Evolutionary conservation across 192 early-diverging fungal species (phyloP), one percentile per base, ranked within the genome.

Genomic region (Spizellomyces sp.): DNA sequence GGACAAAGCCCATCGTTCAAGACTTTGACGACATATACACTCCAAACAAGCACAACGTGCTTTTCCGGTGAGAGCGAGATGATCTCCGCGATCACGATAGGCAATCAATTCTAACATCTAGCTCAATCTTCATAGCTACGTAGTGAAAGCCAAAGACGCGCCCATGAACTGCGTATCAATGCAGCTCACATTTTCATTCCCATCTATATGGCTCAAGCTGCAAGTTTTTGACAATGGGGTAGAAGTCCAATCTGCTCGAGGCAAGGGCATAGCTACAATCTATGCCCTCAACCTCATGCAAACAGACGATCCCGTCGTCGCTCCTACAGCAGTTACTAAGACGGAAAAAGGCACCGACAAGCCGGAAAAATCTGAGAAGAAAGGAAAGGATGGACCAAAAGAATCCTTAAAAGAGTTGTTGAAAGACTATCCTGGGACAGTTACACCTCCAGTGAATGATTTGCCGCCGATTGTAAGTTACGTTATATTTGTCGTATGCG

Each of bases 181-280:
- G 9, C 87, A 88, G 60, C 71, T 84, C 6, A 63, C 73, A 27
- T 88, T 88, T 67, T 79, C 78, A 0, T 56, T 79, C 44, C 74
- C 80, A 0, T 45, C 54, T 9, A 77, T 78, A 14, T 75, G 65
- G 62, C 48, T 88, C 12, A 74, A 72, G 21, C 55, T 88, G 9
- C 80, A 81, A 70, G 47, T 88, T 1, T 85, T 85, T 62, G 84
- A 88, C 64, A 83, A 86, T 75, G 83, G 84, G 58, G 76, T 79
- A 44, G 83, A 85, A 62, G 73, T 88, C 19, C 61, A 64, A 41
- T 52, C 57, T 8, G 71, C 63, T 15, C 66, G 64, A 5, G 87
- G 84, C 9, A 77, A 79, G 62, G 87, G 83, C 4, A 61, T 76
- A 9, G 83, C 75, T 1, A 76, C 75, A 3, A 54, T 85, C 12